These are phyloP conservation scores for Phyllosticta citribraziliensis DNA, from an alignment of 2,329 filamentous ascomycete genomes.

Conservation along the genomic window DNA sequence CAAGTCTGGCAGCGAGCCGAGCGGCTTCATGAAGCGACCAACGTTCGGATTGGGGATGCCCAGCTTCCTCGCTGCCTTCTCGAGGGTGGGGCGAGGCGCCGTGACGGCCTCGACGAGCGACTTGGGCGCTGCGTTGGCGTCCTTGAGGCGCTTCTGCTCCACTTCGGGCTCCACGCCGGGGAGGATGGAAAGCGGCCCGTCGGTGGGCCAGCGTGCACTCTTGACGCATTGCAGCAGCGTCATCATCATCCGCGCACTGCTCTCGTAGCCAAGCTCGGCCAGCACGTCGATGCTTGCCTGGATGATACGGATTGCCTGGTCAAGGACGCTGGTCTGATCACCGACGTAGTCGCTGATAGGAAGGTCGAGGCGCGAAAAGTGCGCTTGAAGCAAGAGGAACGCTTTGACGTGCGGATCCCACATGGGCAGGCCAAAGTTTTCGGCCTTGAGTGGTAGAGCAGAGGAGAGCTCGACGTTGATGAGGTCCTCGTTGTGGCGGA, in stretches of 20 bases:
- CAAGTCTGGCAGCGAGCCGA: slow-evolving; percentile 60
- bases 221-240: slow-evolving; percentile 85
- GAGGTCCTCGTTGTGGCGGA: slow-evolving; percentile 95
- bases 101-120: slow-evolving; percentile 31
- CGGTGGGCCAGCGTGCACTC: slow-evolving; percentile 79
- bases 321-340: slow-evolving; percentile 77
- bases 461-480: slow-evolving; percentile 86
- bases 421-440: slow-evolving; percentile 65
- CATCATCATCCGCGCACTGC: slow-evolving; percentile 73
- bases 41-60: slow-evolving; percentile 31
- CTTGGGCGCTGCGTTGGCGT: slow-evolving; percentile 23
- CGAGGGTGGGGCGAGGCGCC: slow-evolving; percentile 16
- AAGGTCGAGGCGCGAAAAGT: slow-evolving; percentile 85
- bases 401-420: slow-evolving; percentile 99
- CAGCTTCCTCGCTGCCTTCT: slow-evolving; percentile 38
- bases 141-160: slow-evolving; percentile 34
- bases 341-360: slow-evolving; percentile 97
- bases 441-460: slow-evolving; percentile 62
- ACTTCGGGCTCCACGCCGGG: slow-evolving; percentile 53
- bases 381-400: slow-evolving; percentile 85
- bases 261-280: slow-evolving; percentile 75
- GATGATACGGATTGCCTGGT: slow-evolving; percentile 93
- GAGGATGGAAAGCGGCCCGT: slow-evolving; percentile 68
- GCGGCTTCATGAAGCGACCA: slow-evolving; percentile 44
- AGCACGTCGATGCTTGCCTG: slow-evolving; percentile 92